These are phyloP conservation scores for Lachnellula cervina DNA, from an alignment of 2,329 filamentous ascomycete genomes.

Conservation along the genomic window DNA sequence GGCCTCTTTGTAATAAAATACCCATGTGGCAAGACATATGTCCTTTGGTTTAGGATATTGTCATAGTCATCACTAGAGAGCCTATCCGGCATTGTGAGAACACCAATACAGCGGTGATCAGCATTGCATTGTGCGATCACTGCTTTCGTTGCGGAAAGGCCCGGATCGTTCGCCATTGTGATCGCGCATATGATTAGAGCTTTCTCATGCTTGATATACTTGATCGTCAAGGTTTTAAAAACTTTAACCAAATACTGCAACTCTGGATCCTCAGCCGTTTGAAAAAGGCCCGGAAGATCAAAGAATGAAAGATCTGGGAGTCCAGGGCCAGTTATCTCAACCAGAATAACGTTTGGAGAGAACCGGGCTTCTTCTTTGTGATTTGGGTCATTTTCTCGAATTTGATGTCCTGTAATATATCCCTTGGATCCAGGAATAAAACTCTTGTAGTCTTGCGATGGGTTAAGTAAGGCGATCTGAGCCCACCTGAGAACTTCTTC, in stretches of 20 bases:
- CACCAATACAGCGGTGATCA: constrained; percentile 59
- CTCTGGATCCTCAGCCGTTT: constrained; percentile 57
- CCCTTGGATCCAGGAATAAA: constrained; percentile 32
- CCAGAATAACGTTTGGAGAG: constrained; percentile 73
- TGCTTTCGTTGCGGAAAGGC: constrained; percentile 66
- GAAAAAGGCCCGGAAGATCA: constrained; percentile 79
- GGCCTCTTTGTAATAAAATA: constrained; percentile 76
- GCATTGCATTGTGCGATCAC: constrained; percentile 57
- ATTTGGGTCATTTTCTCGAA: constrained; percentile 23
- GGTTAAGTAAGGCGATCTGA: constrained; percentile 73
- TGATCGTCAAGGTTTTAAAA: constrained; percentile 63
- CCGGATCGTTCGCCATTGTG: constrained; percentile 72
- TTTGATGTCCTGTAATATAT: no score
- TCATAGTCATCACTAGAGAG: constrained; percentile 59
- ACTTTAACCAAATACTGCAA: constrained; percentile 63
- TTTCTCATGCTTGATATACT: constrained; percentile 64
- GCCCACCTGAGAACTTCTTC: constrained; percentile 67
- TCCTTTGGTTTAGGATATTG: constrained; percentile 55
- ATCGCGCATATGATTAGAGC: constrained; percentile 74
- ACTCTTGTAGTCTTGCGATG: constrained; percentile 44
- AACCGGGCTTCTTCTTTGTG: constrained; percentile 54
- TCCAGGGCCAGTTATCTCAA: constrained; percentile 68
- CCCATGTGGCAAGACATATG: constrained; percentile 61
- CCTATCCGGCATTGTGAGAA: constrained; percentile 82
- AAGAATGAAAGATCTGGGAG: constrained; percentile 76